Percentiles rank a stretch among this genome's conserved stretches.
These are phyloP conservation scores for Epichloe amarillans DNA, from an alignment of 2,329 filamentous ascomycete genomes.

Conservation along the genomic window DNA sequence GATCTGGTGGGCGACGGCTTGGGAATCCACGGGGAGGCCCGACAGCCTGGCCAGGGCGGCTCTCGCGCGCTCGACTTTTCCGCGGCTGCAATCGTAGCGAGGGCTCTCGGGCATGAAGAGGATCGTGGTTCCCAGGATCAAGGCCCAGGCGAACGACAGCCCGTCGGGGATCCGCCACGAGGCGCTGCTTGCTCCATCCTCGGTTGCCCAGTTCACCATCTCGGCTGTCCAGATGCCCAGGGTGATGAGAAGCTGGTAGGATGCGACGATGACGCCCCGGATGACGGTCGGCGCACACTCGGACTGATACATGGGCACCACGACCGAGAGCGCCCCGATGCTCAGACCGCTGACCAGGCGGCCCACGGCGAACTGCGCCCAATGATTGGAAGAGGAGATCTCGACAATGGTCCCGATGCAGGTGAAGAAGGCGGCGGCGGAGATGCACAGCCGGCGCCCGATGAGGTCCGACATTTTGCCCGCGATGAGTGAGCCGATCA, in stretches of 20 bases:
- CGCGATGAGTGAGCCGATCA: conserved; percentile 43
- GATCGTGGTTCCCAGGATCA: conserved; percentile 36
- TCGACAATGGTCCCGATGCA: conserved; percentile 52
- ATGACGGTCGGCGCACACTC: conserved; percentile 53
- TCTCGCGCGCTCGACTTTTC: conserved; percentile 34
- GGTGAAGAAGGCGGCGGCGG: conserved; percentile 48
- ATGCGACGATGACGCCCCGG: conserved; percentile 48
- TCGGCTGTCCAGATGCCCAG: conserved; percentile 49
- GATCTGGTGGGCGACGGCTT: conserved; percentile 33
- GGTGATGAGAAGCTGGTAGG: conserved; percentile 58
- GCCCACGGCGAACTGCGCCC: conserved; percentile 53
- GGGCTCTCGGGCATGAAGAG: conserved; percentile 42
- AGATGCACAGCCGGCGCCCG: conserved; percentile 49
- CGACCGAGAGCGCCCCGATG: conserved; percentile 49
- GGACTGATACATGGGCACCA: conserved; percentile 56
- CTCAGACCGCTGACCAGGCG: conserved; percentile 53
- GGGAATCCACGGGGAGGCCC: conserved; percentile 25
- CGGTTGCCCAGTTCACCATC: conserved; percentile 49
- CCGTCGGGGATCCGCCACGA: conserved; percentile 52
- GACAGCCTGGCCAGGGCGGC: conserved; percentile 32
- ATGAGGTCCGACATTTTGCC: conserved; percentile 48
- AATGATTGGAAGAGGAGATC: conserved; percentile 39
- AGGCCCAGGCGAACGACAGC: conserved; percentile 41
- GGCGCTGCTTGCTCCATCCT: conserved; percentile 28
- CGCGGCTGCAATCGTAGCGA: conserved; percentile 34